A percentile compares a stretch with the other conserved stretches of the same genome.
Conservation (phyloP, 2,329 filamentous ascomycete genomes). For the Ceratocystis variospora region DNA sequence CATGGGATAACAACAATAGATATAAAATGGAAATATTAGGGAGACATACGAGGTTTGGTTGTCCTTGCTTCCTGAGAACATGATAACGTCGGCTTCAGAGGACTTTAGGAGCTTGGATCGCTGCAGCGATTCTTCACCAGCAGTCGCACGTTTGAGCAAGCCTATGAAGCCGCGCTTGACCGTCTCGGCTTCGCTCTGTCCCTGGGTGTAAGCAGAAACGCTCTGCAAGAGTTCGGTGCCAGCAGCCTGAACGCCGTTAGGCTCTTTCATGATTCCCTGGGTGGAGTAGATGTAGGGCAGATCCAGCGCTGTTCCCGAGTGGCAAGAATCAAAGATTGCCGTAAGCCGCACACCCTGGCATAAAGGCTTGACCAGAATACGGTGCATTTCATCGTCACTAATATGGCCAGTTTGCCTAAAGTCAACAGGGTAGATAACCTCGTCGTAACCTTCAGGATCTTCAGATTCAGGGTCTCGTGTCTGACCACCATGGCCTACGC, state of each 20-base stretch:
- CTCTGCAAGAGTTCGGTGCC: conserved; percentile 49
- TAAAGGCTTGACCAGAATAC: conserved; percentile 51
- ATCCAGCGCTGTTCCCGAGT: conserved; percentile 53
- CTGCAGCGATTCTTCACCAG: conserved; percentile 67
- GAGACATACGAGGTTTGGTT: conserved; percentile 73
- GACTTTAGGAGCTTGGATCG: conserved; percentile 79
- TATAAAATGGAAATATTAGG: conserved; percentile 21
- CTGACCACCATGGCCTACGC: conserved; percentile 63
- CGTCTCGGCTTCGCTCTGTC: conserved; percentile 2
- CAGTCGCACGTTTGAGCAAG: conserved; percentile 40
- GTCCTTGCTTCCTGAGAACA: conserved; percentile 97
- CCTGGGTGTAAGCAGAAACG: conserved; percentile 37
- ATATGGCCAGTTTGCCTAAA: conserved; percentile 69
- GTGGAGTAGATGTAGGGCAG: conserved; percentile 57
- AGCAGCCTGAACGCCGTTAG: conserved; percentile 54
- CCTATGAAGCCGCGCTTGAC: conserved; percentile 56
- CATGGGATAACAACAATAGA: not conserved
- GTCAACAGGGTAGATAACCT: conserved; percentile 74
- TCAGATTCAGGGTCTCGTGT: conserved; percentile 67
- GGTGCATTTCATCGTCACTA: conserved; percentile 71
- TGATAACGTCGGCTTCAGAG: conserved; percentile 85
- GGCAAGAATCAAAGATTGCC: conserved; percentile 52
- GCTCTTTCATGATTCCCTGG: conserved; percentile 54
- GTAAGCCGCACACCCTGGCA: conserved; percentile 44
- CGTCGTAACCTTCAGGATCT: conserved; percentile 69